Base-by-base conservation (phyloP, 1,139 yeast genomes). In the Yamadazyma blattariae region DNA sequence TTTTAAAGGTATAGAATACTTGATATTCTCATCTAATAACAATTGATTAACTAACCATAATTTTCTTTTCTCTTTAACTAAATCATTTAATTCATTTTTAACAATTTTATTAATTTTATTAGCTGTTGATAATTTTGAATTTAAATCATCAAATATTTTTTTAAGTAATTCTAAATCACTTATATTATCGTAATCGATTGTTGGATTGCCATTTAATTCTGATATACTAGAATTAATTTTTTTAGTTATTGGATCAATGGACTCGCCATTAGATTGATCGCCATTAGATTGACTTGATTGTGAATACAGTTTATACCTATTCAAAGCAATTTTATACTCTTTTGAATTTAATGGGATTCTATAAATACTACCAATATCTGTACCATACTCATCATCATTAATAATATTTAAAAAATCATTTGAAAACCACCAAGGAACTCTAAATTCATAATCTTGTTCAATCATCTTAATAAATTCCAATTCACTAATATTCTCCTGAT, bases 31-130 rank as follows among this genome's bases (percentile, higher is more conserved):
- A 50, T 82, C 83, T 28, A 84, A 48, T 17, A 82, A 52, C 21
- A 66, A 46, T 51, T 85, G 90, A 45, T 79, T 83, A 18, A 69
- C 67, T 5, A 69, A 45, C 82, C 86, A 79, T 29, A 71, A 56
- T 32, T 59, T 58, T 34, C 77, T 54, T 40, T 71, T 70, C 31
- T 66, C 61, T 4, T 48, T 45, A 2, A 59, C 53, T 14, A 40
- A 30, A 8, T 21, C 14, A 3, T 45, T 48, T 25, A 80, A 61
- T 39, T 76, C 71, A 4, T 47, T 48, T 11, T 66, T 64, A 25
- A 82, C 65, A 12, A 73, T 47, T 32, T 63, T 55, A 37, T 76
- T 69, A 16, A 80, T 64, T 37, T 69, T 72, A n/a, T 59, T 43
- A 3, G 79, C 69, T 56, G 87, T 79, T 12, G 47, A 37, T 12